phyloP scores from a whole-genome alignment of 306 rosid species.

The Arachis stenosperma region DNA sequence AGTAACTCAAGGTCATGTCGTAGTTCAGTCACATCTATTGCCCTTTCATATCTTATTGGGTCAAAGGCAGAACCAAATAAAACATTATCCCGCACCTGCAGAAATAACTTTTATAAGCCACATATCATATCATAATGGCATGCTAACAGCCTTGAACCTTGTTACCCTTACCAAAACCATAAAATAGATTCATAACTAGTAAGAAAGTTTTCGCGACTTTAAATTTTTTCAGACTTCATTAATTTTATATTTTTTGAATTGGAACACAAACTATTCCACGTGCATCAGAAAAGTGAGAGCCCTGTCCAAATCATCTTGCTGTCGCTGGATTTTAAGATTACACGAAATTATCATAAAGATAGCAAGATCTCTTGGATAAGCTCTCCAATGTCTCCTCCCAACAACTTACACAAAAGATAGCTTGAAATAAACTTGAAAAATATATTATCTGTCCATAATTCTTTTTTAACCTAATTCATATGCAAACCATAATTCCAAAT shows the following conservation, averaged over 20 bases:
- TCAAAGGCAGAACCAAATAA: slow-evolving; percentile 81
- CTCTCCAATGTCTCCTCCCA: slow-evolving; percentile 1
- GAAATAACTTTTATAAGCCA: slow-evolving; percentile 32
- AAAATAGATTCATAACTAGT: neutral
- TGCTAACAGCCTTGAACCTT: neutral
- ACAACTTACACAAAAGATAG: neutral
- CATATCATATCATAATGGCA: neutral
- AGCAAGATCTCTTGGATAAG: neutral
- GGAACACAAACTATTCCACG: neutral
- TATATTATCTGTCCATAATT: neutral
- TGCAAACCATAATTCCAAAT: slow-evolving; percentile 1
- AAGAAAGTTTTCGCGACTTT: neutral
- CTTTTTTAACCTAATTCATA: neutral
- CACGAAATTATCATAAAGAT: slow-evolving; percentile 5
- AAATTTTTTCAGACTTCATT: neutral
- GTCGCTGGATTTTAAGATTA: slow-evolving; percentile 1
- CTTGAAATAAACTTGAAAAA: neutral
- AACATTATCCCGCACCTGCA: slow-evolving; percentile 84
- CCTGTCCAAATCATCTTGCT: neutral
- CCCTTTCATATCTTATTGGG: slow-evolving; percentile 64
- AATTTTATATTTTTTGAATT: too few relatives aligned
- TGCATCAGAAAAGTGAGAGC: neutral
- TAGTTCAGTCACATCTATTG: slow-evolving; percentile 76
- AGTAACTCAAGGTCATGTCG: slow-evolving; percentile 80
- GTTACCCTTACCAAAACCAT: neutral